A percentile compares a stretch with the other conserved stretches of the same genome.
These are phyloP conservation scores for Mariannaea elegans DNA, from an alignment of 2,329 filamentous ascomycete genomes.

Conservation along the genomic window DNA sequence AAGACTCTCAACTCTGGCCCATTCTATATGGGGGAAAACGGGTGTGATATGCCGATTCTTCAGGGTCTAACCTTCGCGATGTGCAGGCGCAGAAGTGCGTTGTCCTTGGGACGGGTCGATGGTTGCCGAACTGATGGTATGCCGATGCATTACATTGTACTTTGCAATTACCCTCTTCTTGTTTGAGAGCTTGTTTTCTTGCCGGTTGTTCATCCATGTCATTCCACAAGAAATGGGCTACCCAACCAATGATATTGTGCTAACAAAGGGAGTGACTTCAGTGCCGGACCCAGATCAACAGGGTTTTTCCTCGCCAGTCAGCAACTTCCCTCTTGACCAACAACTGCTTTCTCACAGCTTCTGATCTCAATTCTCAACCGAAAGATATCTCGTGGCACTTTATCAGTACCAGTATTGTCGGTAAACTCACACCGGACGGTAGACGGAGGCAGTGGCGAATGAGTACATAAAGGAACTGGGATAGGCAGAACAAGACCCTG, in stretches of 20 bases:
- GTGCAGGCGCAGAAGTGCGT: slow-evolving; percentile 16
- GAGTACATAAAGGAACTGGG: background rate
- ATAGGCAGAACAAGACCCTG: slow-evolving; percentile 20
- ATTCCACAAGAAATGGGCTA: background rate
- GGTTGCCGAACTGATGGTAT: slow-evolving; percentile 8
- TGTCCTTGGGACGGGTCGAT: slow-evolving; percentile 15
- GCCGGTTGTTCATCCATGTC: background rate
- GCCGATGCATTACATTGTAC: background rate
- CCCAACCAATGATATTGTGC: background rate
- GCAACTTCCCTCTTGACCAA: slow-evolving; percentile 9
- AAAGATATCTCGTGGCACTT: background rate
- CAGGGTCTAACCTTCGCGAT: background rate
- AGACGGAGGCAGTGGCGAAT: slow-evolving; percentile 9
- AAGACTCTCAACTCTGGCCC: slow-evolving; percentile 10
- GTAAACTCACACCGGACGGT: background rate
- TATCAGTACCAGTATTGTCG: slow-evolving; percentile 19
- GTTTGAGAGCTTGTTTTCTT: background rate
- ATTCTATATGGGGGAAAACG: background rate
- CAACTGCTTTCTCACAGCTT: slow-evolving; percentile 5
- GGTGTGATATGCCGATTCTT: slow-evolving; percentile 7
- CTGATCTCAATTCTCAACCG: background rate
- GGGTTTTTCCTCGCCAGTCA: slow-evolving; percentile 32
- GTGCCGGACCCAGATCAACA: slow-evolving; percentile 37
- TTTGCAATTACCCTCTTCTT: background rate
- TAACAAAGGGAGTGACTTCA: slow-evolving; percentile 30